These are phyloP conservation scores for Triadica sebifera DNA, from an alignment of 345 rosid species.

Conservation along the genomic window DNA sequence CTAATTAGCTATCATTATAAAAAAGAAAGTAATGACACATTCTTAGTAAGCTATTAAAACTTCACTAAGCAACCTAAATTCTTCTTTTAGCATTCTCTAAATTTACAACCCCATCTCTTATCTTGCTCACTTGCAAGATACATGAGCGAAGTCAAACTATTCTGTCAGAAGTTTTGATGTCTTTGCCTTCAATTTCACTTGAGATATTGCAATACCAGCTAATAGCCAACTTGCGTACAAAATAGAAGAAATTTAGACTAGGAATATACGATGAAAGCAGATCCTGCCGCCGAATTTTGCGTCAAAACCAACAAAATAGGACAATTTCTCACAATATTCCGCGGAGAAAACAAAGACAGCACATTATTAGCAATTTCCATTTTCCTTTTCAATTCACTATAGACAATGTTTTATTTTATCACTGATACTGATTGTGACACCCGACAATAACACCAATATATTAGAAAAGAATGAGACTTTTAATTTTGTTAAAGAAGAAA, in stretches of 20 bases:
- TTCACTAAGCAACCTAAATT: too few relatives aligned
- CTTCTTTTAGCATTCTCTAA: too few relatives aligned
- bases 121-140: too few relatives aligned
- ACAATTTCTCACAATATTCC: constrained; percentile 3
- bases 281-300: constrained; percentile 26
- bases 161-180: too few relatives aligned
- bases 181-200: too few relatives aligned
- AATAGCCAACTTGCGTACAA: too few relatives aligned
- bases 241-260: not conserved
- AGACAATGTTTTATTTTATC: not conserved
- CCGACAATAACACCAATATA: constrained; percentile 1
- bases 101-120: too few relatives aligned
- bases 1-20: too few relatives aligned
- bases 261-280: not conserved
- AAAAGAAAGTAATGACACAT: too few relatives aligned
- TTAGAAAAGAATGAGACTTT: not conserved
- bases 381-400: not conserved
- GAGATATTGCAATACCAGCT: too few relatives aligned
- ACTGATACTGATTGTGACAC: not conserved
- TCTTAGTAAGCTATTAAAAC: too few relatives aligned
- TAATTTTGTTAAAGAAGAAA: not conserved
- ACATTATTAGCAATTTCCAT: not conserved
- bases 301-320: constrained; percentile 17
- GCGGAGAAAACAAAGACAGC: constrained; percentile 19
- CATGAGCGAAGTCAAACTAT: too few relatives aligned